These are phyloP conservation scores for Aegilops sharonensis DNA, from an alignment of 176 grass and related monocot species.

Conservation along the genomic window DNA sequence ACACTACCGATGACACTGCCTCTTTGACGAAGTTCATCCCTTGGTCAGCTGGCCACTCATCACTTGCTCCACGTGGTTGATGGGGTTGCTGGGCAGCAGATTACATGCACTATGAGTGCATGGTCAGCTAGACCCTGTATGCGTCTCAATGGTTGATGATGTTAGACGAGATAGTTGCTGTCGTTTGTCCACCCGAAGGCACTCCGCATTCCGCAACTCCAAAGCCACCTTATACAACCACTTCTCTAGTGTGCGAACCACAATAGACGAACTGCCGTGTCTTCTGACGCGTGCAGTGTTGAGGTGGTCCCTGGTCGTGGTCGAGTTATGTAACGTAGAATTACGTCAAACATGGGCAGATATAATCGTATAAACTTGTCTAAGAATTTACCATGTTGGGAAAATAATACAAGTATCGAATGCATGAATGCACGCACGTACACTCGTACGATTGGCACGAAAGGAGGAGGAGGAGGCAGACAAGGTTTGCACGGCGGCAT, in stretches of 20 bases:
- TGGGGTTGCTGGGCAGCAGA: not conserved
- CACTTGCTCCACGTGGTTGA: too few relatives aligned
- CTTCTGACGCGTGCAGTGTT: not conserved
- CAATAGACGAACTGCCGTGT: not conserved
- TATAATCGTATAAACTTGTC: not conserved
- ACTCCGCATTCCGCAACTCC: not conserved
- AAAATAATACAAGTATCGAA: too few relatives aligned
- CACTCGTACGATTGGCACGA: too few relatives aligned
- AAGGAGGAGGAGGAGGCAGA: too few relatives aligned
- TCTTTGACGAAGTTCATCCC: too few relatives aligned
- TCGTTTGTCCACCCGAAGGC: not conserved
- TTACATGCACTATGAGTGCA: not conserved
- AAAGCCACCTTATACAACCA: not conserved
- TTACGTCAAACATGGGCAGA: not conserved
- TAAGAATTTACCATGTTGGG: too few relatives aligned
- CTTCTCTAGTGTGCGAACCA: not conserved
- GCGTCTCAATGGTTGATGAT: not conserved
- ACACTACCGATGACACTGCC: not conserved
- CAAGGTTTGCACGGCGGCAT: not conserved
- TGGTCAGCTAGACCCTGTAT: constrained; percentile 8
- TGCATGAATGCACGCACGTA: too few relatives aligned
- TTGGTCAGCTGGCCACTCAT: too few relatives aligned
- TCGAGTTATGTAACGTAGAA: not conserved
- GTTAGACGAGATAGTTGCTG: not conserved
- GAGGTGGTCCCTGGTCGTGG: too few relatives aligned